Conservation (phyloP, 805 yeast species). For the Tetrapisispora namnaoensis region DNA sequence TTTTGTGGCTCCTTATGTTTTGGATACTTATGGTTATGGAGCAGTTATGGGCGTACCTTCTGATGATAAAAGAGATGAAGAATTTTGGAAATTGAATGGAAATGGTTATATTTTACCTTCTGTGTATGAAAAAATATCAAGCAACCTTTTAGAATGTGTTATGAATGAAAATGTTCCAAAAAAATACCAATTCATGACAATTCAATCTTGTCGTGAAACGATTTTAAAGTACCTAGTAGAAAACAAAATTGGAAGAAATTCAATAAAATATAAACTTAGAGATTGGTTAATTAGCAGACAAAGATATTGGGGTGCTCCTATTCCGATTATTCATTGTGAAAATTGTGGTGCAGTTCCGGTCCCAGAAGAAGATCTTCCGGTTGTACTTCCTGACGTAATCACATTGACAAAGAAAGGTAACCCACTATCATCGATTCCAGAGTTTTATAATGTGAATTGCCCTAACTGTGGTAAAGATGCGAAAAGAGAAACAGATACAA, state of each 20-base stretch:
- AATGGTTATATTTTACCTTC: conserved; percentile 35
- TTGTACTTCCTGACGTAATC: conserved; percentile 53
- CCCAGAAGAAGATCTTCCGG: conserved; percentile 81
- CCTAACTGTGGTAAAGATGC: conserved; percentile 72
- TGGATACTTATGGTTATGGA: conserved; percentile 71
- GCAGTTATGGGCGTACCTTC: conserved; percentile 99
- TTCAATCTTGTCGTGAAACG: conserved; percentile 41
- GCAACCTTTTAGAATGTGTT: conserved; percentile 32
- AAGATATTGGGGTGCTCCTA: conserved; percentile 98
- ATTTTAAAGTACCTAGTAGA: conserved; percentile 37
- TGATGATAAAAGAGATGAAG: conserved; percentile 77
- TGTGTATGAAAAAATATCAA: conserved; percentile 33
- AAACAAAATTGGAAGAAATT: conserved; percentile 35
- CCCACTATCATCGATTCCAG: conserved; percentile 58
- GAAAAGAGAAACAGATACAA: conserved; percentile 88
- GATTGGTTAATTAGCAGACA: conserved; percentile 96
- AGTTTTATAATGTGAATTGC: conserved; percentile 65
- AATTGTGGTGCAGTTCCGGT: conserved; percentile 87
- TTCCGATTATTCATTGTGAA: conserved; percentile 84
- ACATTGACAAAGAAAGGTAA: conserved; percentile 45
- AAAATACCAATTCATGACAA: conserved; percentile 40
- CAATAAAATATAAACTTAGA: conserved; percentile 55
- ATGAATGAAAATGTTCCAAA: conserved; percentile 39
- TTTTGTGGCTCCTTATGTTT: conserved; percentile 84
- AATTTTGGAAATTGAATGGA: conserved; percentile 63